Base-by-base conservation (phyloP, 306 rosid genomes). In the Medicago lupulina region DNA sequence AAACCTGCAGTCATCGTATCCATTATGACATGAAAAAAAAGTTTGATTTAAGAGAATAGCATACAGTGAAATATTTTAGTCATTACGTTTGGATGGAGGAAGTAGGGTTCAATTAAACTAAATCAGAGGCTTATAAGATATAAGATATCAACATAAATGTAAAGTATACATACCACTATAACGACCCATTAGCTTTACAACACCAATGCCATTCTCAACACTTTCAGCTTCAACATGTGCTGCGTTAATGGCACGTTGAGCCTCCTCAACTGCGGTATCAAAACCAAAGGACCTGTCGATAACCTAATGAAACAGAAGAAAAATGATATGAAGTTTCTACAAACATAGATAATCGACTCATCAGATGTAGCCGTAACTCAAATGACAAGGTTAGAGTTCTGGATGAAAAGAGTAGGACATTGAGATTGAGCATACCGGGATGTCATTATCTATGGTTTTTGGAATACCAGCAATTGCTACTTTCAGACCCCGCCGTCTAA, bases 191-290 rank as follows among this genome's bases (percentile, higher is more conserved):
- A 93, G 73, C 90, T 93, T 93, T 79, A 93, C 98, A 76, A 93
- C 83, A 51, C 98, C 98, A 67, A 93, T 80, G 55, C 98, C 98
- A 77, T 93, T 89, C 83, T 93, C 98, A 58, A 82, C 28, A 87
- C 98, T 93, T 80, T 58, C 87, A 83, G 98, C 73, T 84, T 93
- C 98, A 75, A 93, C 98, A 85, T 90, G 98, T 17, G 98, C 96
- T 75, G 96, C 95, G 81, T 90, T 90, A 71, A 93, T 90, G 85
- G 98, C 96, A 66, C 98, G 98, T 76, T 93, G 98, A 84, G 98
- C 98, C 86, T 93, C 96, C 85, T 93, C 98, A 61, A 93, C 98
- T 7, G 98, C 98, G 72, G 96, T 81, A 85, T 92, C 97, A 83
- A 90, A 90, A 71, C 97, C 97, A 85, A 90, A 92, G 63, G 98